Conservation (phyloP, 2,329 filamentous ascomycete species). For the Bisporella sp. region DNA sequence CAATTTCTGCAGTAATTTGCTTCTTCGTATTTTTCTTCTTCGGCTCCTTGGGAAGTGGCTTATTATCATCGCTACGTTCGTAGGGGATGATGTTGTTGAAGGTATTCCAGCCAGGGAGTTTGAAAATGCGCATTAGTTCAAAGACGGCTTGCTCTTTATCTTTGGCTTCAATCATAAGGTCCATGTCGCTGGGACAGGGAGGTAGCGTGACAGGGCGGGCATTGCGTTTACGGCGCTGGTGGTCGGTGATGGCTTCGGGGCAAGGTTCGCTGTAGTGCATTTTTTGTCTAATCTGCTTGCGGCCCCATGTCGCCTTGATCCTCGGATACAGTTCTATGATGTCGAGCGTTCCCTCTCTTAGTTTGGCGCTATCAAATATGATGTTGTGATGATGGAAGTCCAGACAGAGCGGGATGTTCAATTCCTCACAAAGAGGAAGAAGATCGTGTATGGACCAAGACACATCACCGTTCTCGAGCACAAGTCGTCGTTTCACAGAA, state of each 20-base stretch:
- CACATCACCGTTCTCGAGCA: conserved; percentile 93
- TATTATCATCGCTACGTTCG: conserved; percentile 69
- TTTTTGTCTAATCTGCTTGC: conserved; percentile 82
- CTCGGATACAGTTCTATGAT: conserved; percentile 68
- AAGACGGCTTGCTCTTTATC: conserved; percentile 97
- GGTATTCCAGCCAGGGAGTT: conserved; percentile 68
- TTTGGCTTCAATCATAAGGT: conserved; percentile 98
- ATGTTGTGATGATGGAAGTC: conserved; percentile 98
- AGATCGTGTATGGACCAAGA: conserved; percentile 89
- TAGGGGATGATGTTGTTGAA: conserved; percentile 75
- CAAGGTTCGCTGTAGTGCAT: conserved; percentile 93
- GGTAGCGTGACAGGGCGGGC: conserved; percentile 73
- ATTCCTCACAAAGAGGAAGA: conserved; percentile 81
- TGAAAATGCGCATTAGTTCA: conserved; percentile 84
- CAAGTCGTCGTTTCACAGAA: conserved; percentile 70
- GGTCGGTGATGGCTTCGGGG: conserved; percentile 66
- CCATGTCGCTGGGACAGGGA: conserved; percentile 76
- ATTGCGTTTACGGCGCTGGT: conserved; percentile 79
- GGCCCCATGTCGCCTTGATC: conserved; percentile 77
- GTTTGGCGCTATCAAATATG: conserved; percentile 63
- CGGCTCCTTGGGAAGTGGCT: conserved; percentile 39
- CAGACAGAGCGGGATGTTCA: conserved; percentile 88
- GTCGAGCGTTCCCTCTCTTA: conserved; percentile 80
- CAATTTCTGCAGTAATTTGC: conserved; percentile 29
- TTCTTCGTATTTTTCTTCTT: conserved; percentile 33